phyloP scores from a whole-genome alignment of 2,329 filamentous ascomycete genomes.

The Ceratocystis cubensis region DNA sequence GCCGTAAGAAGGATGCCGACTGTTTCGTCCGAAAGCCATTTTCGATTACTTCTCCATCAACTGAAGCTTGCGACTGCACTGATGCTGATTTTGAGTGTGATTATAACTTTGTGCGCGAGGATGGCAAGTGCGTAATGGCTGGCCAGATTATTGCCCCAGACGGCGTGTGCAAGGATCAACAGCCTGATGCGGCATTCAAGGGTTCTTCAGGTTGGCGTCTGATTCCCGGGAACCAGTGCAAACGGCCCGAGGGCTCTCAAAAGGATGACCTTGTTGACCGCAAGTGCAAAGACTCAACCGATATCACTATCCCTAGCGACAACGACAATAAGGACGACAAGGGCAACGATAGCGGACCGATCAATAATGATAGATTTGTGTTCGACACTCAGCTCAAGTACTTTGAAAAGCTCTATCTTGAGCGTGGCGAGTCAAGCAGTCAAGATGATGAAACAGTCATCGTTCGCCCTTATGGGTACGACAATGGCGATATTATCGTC shows the following conservation, averaged over 20 bases:
- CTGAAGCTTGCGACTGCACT: slow-evolving; percentile 67
- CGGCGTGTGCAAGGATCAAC: slow-evolving; percentile 54
- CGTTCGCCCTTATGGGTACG: slow-evolving; percentile 35
- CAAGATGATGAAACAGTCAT: slow-evolving; percentile 61
- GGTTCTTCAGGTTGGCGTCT: slow-evolving; percentile 84
- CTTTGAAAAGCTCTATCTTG: slow-evolving; percentile 60
- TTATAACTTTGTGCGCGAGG: slow-evolving; percentile 71
- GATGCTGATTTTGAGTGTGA: slow-evolving; percentile 89
- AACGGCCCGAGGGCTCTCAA: slow-evolving; percentile 45
- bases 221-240: slow-evolving; percentile 73
- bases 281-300: slow-evolving; percentile 50
- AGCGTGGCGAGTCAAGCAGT: slow-evolving; percentile 53
- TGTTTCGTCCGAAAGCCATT: slow-evolving; percentile 85
- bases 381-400: slow-evolving; percentile 47
- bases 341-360: slow-evolving; percentile 44
- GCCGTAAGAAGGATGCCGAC: slow-evolving; percentile 74
- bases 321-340: slow-evolving; percentile 9
- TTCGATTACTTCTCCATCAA: slow-evolving; percentile 58
- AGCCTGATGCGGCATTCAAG: slow-evolving; percentile 59
- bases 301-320: slow-evolving; percentile 27
- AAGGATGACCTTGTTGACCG: slow-evolving; percentile 63
- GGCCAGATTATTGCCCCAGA: slow-evolving; percentile 54
- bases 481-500: slow-evolving; percentile 24
- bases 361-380: slow-evolving; percentile 45
- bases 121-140: slow-evolving; percentile 54